phyloP scores from a whole-genome alignment of 2,329 filamentous ascomycete species.

The Cadophora luteo-olivacea region DNA sequence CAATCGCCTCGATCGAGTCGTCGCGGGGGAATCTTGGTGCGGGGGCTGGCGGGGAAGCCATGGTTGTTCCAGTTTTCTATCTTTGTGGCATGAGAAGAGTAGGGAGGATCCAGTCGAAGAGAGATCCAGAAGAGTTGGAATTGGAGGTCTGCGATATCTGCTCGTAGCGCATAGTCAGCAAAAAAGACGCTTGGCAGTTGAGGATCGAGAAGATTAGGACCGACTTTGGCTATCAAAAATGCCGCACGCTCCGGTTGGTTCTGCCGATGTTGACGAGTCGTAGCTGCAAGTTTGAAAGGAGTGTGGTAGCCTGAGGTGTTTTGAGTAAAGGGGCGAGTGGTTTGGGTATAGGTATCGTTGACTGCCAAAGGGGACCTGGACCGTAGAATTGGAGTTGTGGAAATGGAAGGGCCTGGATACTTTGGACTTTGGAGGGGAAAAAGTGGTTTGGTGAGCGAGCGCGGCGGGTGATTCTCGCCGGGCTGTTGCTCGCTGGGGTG shows the following conservation, averaged over 20 bases:
- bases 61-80: conserved; percentile 27
- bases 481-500: not conserved
- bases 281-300: not conserved
- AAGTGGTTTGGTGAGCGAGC: conserved; percentile 17
- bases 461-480: not conserved
- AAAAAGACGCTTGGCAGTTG: conserved; percentile 25
- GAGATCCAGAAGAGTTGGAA: conserved; percentile 15
- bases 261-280: conserved; percentile 1
- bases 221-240: conserved; percentile 23
- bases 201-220: conserved; percentile 20
- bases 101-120: not conserved
- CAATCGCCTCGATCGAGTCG: conserved; percentile 37
- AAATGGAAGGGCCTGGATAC: conserved; percentile 17
- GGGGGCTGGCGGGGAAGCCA: conserved; percentile 36
- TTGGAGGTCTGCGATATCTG: conserved; percentile 18
- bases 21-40: conserved; percentile 30
- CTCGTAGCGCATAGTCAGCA: conserved; percentile 21
- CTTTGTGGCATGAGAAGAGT: conserved; percentile 24
- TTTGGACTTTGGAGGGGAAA: conserved; percentile 9
- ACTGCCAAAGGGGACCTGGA: conserved; percentile 4
- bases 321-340: not conserved
- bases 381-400: conserved; percentile 18
- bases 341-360: conserved; percentile 20
- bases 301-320: conserved; percentile 2
- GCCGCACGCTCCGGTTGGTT: conserved; percentile 29